phyloP scores from a whole-genome alignment of 768 basidiomycete species.

The Auriculariales sp. region DNA sequence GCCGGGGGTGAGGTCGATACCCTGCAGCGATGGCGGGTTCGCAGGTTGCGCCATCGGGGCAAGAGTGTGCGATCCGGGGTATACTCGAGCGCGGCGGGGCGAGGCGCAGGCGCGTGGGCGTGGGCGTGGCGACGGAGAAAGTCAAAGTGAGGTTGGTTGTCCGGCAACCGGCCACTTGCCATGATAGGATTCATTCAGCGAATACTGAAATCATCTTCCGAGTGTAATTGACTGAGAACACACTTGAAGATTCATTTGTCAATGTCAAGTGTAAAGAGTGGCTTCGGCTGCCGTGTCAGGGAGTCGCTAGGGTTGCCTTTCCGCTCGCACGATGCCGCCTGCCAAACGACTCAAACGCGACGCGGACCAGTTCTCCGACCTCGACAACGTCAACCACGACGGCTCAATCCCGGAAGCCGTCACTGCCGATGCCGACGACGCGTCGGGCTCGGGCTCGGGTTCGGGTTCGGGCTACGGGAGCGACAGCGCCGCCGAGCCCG shows the following conservation, averaged over 20 bases:
- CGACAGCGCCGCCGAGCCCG: slow-evolving; percentile 16
- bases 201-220: too few relatives aligned
- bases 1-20: slow-evolving; percentile 49
- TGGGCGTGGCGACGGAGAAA: too few relatives aligned
- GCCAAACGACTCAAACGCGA: slow-evolving; percentile 37
- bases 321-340: slow-evolving; percentile 24
- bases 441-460: slow-evolving; percentile 12
- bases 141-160: too few relatives aligned
- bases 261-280: too few relatives aligned
- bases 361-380: slow-evolving; percentile 8
- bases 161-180: too few relatives aligned
- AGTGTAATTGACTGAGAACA: too few relatives aligned
- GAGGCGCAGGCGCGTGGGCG: not conserved
- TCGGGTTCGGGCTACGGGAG: slow-evolving; percentile 12
- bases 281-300: too few relatives aligned
- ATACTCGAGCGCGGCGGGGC: not conserved
- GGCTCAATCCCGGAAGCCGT: slow-evolving; percentile 7
- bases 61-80: not conserved
- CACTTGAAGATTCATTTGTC: too few relatives aligned
- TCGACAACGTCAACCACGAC: slow-evolving; percentile 13
- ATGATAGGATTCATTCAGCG: too few relatives aligned
- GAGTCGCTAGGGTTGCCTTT: too few relatives aligned
- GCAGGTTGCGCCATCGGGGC: not conserved
- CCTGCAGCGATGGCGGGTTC: slow-evolving; percentile 12
- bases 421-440: slow-evolving; percentile 11